A percentile compares a stretch with the other conserved stretches of the same genome.
Evolutionary conservation across 768 basidiomycete genomes (phyloP).

Genomic region (Boletus edulis): DNA sequence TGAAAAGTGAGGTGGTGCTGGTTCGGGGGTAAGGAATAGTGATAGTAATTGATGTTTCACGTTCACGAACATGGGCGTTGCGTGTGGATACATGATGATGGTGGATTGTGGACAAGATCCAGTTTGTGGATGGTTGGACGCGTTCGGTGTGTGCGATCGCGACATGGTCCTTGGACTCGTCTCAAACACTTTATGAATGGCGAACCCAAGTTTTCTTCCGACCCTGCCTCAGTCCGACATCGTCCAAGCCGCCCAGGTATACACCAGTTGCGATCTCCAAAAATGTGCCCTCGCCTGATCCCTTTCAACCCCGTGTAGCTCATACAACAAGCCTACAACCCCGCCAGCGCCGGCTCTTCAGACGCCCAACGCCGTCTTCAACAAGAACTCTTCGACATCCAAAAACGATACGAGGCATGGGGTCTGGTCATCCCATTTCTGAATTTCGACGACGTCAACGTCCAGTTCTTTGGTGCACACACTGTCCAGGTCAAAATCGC

Average conservation of each 20-base stretch:
- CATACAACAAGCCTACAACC: slow-evolving; percentile 66
- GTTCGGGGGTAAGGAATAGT: too few species aligned
- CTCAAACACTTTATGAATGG: slow-evolving; percentile 13
- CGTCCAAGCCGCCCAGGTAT: slow-evolving; percentile 58
- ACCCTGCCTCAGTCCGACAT: slow-evolving; percentile 50
- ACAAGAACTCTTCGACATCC: slow-evolving; percentile 72
- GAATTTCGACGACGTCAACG: slow-evolving; percentile 69
- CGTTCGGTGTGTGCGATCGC: too few species aligned
- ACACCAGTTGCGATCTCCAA: slow-evolving; percentile 23
- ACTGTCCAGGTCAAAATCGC: slow-evolving; percentile 93
- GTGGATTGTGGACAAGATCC: too few species aligned
- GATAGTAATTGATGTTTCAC: too few species aligned
- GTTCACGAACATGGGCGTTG: too few species aligned
- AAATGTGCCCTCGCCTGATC: slow-evolving; percentile 5
- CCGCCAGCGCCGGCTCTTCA: slow-evolving; percentile 46
- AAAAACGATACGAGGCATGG: slow-evolving; percentile 79
- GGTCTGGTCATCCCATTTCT: slow-evolving; percentile 78
- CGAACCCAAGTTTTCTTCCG: slow-evolving; percentile 45
- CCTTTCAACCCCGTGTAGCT: slow-evolving; percentile 39
- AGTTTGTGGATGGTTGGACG: too few species aligned
- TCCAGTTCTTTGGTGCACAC: slow-evolving; percentile 94
- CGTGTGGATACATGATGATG: too few species aligned
- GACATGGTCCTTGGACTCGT: not conserved
- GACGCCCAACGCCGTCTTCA: slow-evolving; percentile 64
- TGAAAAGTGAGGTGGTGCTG: too few species aligned